A percentile compares a stretch with the other conserved stretches of the same genome.
phyloP scores from a whole-genome alignment of 2,329 filamentous ascomycete species.

The Acrocalymma vagum region DNA sequence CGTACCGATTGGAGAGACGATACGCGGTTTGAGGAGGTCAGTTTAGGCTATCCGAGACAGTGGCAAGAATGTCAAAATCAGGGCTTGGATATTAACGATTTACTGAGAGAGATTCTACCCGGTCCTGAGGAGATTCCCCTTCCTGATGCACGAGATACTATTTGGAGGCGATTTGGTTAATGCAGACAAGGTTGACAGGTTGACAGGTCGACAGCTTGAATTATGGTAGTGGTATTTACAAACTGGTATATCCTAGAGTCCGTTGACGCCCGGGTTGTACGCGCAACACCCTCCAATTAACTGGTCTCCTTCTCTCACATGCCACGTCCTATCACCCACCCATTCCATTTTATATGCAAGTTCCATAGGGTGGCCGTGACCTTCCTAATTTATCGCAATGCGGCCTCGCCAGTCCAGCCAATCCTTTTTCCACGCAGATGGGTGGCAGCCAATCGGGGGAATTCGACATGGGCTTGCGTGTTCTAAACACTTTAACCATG shows the following conservation, averaged over 20 bases:
- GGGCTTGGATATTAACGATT: conserved; percentile 54
- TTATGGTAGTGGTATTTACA: too few relatives aligned
- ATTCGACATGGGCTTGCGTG: too few relatives aligned
- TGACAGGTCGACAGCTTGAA: too few relatives aligned
- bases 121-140: conserved; percentile 45
- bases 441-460: too few relatives aligned
- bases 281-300: conserved; percentile 18
- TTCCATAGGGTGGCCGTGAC: too few relatives aligned
- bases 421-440: conserved; percentile 19
- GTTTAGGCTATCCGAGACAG: conserved; percentile 57
- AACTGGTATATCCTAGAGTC: too few relatives aligned
- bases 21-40: conserved; percentile 57
- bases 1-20: conserved; percentile 57
- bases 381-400: conserved; percentile 25
- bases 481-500: background rate
- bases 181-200: too few relatives aligned
- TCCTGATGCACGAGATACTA: conserved; percentile 23
- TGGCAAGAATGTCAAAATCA: conserved; percentile 54
- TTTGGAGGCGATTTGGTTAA: conserved; percentile 41
- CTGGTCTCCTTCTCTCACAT: conserved; percentile 6
- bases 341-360: too few relatives aligned
- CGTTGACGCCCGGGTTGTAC: too few relatives aligned
- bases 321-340: conserved; percentile 1
- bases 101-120: conserved; percentile 56
- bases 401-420: conserved; percentile 18